These are phyloP conservation scores for Isatis tinctoria DNA, from an alignment of 345 rosid genomes.

Conservation along the genomic window DNA sequence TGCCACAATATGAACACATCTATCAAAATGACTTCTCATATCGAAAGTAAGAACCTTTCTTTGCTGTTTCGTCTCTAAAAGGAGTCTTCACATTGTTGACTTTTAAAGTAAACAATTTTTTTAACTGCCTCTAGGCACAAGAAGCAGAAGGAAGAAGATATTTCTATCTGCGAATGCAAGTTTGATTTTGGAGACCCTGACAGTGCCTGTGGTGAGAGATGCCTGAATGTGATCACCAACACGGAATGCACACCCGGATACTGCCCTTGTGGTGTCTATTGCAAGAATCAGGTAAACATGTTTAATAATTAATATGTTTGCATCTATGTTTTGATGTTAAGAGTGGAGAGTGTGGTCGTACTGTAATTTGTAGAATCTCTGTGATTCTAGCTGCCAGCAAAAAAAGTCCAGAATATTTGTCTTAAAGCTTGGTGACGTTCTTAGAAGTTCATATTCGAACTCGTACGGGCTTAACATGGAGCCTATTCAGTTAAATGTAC, in stretches of 20 bases:
- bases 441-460: not conserved
- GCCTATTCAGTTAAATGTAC: not conserved
- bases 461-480: not conserved
- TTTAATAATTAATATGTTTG: not conserved
- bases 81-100: not conserved
- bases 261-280: slow-evolving; percentile 69
- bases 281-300: slow-evolving; percentile 70
- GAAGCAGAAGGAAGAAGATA: slow-evolving; percentile 94
- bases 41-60: slow-evolving; percentile 50
- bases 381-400: not conserved
- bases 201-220: slow-evolving; percentile 84
- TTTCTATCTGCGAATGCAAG: slow-evolving; percentile 78
- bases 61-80: not conserved
- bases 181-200: slow-evolving; percentile 62
- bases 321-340: not conserved
- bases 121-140: slow-evolving; percentile 48
- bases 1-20: slow-evolving; percentile 57
- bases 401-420: not conserved
- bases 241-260: slow-evolving; percentile 86
- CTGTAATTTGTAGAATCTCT: not conserved
- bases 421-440: not conserved
- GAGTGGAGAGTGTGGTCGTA: not conserved
- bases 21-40: slow-evolving; percentile 65
- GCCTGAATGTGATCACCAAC: slow-evolving; percentile 81
- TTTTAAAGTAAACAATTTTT: not conserved